Base-by-base conservation (phyloP, 1,284 basidiomycete species). In the Sanghuangporus baumii region DNA sequence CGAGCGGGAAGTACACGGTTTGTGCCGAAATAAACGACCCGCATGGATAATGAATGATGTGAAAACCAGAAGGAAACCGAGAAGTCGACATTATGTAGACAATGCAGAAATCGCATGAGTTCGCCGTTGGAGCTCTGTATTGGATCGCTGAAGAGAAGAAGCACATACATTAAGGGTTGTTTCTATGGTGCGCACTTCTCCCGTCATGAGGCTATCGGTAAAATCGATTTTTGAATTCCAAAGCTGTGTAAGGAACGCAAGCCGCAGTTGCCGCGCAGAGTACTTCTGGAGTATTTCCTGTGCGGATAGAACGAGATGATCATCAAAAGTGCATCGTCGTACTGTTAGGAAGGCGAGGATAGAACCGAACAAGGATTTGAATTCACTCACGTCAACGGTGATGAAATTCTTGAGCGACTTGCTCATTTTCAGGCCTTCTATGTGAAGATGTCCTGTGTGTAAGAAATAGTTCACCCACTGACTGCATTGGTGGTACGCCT, bases 351-450 rank as follows among this genome's bases (percentile, higher is more conserved):
- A 52, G 14, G 3, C 38, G 23, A 46, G 31, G 18, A 50, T n/a
- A 55, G 46, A 57, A 6, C 37, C 59, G 14, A 37, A 31, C 8
- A 50, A 52, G 36, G 31, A 55, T 31, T 23, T 40, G 40, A 26
- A 61, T 54, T 55, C n/a, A 73, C 88, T 75, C 71, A 94, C 94
- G 71, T 97, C 93, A 69, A 99, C 97, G 6, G 96, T 97, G 71
- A 99, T 98, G 71, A 99, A 99, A 74, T 99, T 99, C 76, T 99
- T 99, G 64, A 99, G 78, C 7, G 94, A 97, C 77, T 99, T 99
- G 78, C 93, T 95, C 97, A 99, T 99, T 76, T 99, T 99, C 66
- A 98, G 79, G 18, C 97, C 97, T 74, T 98, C 96, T 70, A 99
- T 99, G 75, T 99, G 96, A 41, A 99, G 79, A 78, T 99, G 97